Conservation (phyloP, 768 basidiomycete genomes). For the Austroboletus eburneus region DNA sequence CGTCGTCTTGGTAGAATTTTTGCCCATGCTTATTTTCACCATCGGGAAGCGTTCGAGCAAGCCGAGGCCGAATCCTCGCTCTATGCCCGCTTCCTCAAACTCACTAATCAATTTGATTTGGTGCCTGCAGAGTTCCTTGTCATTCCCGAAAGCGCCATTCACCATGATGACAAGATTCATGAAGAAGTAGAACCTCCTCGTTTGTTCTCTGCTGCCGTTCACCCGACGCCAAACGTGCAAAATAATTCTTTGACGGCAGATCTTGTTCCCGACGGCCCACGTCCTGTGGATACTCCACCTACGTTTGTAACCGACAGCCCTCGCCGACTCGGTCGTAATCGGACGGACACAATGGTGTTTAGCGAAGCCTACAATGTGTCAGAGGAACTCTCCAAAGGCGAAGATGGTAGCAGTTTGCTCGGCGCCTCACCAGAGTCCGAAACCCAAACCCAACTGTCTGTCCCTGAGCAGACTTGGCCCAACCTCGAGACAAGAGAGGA, state of each 20-base stretch:
- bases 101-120: constrained; percentile 75
- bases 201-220: constrained; percentile 38
- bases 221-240: constrained; percentile 22
- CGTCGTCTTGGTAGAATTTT: constrained; percentile 93
- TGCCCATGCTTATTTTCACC: constrained; percentile 94
- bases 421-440: constrained; percentile 7
- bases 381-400: constrained; percentile 35
- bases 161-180: constrained; percentile 25
- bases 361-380: constrained; percentile 39
- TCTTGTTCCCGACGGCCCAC: constrained; percentile 12
- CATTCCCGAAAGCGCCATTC: constrained; percentile 50
- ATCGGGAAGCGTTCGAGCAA: constrained; percentile 87
- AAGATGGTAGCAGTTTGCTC: constrained; percentile 10
- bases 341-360: constrained; percentile 76
- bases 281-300: constrained; percentile 12
- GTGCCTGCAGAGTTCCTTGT: constrained; percentile 83
- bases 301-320: constrained; percentile 35
- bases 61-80: constrained; percentile 88
- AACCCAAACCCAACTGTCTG: constrained; percentile 11
- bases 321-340: constrained; percentile 46
- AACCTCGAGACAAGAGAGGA: constrained; percentile 17
- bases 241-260: constrained; percentile 11
- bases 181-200: constrained; percentile 38
- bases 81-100: constrained; percentile 84
- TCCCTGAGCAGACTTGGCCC: constrained; percentile 7